Evolutionary conservation across 148 eudicot species (phyloP), one percentile per base, ranked within the genome.

Genomic region (Rhododendron mucronatum): DNA sequence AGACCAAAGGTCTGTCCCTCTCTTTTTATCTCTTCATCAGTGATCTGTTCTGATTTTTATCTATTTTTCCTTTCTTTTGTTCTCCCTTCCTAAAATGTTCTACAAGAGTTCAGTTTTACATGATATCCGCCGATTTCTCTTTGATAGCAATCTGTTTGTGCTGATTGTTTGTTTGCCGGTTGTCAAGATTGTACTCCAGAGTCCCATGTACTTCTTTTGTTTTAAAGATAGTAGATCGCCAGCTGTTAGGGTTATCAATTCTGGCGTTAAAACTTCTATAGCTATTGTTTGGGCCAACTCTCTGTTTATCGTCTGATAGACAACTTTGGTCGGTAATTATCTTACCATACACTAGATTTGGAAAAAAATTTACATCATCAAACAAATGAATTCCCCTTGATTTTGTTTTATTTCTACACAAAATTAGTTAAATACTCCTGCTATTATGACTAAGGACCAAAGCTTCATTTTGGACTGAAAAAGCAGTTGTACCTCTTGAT

Each of bases 401-500:
- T 65, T 9, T 65, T 65, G 71, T n/a, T 28, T 3, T 10, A 67
- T 67, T 26, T 30, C 37, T 28, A 35, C 7, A 21, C 78, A 74
- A 74, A 12, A 15, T 14, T 15, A 35, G 78, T 15, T 74, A 13
- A 74, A 8, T 39, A 16, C 47, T 37, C 4, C 23, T 74, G 23
- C 23, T 37, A 37, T 23, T 74, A 37, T 15, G 23, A 71, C 8
- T 74, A 37, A 75, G 45, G 79, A 75, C 26, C 39, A 75, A 75
- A 75, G 26, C 33, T 45, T 2, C 77, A 69, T 39, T 59, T 86
- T 44, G 30, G 33, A 86, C 86, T 45, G 82, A 78, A 88, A 45
- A 15, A 14, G 11, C 21, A 82, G 45, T 47, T 59, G 85, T 87
- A 97, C 99, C 99, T 97, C 99, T 87, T 97, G 99, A 90, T 94